These are phyloP conservation scores for Cladosporium sp. DNA, from an alignment of 2,329 filamentous ascomycete genomes.

Conservation along the genomic window DNA sequence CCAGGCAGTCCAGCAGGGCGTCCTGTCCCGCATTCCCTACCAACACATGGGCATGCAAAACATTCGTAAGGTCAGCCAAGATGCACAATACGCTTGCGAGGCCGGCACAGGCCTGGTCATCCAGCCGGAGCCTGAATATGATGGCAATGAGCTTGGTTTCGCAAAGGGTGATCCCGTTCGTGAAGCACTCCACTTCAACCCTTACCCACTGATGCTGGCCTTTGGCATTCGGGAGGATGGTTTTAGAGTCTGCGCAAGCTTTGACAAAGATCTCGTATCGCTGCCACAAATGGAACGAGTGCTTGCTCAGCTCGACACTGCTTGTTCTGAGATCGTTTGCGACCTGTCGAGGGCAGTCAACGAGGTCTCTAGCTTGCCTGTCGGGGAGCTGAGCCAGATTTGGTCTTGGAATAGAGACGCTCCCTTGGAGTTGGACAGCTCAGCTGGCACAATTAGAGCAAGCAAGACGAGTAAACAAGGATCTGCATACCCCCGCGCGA, in stretches of 20 bases:
- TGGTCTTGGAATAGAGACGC: constrained; percentile 15
- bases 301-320: constrained; percentile 9
- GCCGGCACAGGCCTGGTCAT: constrained; percentile 58
- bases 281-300: constrained; percentile 12
- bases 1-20: constrained; percentile 23
- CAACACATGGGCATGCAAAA: constrained; percentile 42
- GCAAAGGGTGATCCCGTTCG: constrained; percentile 23
- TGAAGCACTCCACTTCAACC: constrained; percentile 30
- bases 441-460: neutral
- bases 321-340: constrained; percentile 4
- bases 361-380: constrained; percentile 6
- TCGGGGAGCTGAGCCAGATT: constrained; percentile 5
- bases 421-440: constrained; percentile 2
- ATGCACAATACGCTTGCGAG: constrained; percentile 58
- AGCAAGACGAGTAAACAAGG: constrained; percentile 7
- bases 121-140: constrained; percentile 41
- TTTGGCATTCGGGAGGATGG: constrained; percentile 46
- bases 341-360: constrained; percentile 3
- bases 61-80: constrained; percentile 47
- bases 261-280: constrained; percentile 15
- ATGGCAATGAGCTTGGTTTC: constrained; percentile 27
- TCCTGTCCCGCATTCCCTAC: constrained; percentile 36
- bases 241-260: constrained; percentile 38
- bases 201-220: constrained; percentile 52
- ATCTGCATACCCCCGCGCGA: constrained; percentile 9